phyloP scores from a whole-genome alignment of 176 grass and related monocot species.

The Musa troglodytarum region DNA sequence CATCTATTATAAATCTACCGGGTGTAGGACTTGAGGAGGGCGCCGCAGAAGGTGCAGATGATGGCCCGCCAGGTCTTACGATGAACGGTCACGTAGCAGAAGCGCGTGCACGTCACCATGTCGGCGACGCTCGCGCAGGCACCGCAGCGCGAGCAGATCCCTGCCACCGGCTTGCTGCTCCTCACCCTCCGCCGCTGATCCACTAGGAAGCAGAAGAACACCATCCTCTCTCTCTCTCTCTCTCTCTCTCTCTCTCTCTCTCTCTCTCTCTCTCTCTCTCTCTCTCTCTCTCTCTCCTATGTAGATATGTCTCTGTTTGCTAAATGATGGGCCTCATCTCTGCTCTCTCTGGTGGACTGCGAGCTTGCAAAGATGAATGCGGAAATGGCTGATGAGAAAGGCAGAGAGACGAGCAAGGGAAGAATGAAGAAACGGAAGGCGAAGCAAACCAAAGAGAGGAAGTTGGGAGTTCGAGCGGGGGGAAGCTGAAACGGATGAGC shows the following conservation, averaged over 20 bases:
- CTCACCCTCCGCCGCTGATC: slow-evolving; percentile 78
- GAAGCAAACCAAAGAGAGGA: too few species aligned
- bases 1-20: background rate
- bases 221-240: slow-evolving; percentile 29
- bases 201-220: slow-evolving; percentile 92
- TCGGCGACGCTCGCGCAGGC: slow-evolving; percentile 92
- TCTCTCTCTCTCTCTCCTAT: background rate
- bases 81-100: slow-evolving; percentile 88
- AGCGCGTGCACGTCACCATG: slow-evolving; percentile 83
- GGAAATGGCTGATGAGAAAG: too few species aligned
- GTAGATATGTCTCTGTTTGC: too few species aligned
- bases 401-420: too few species aligned
- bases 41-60: slow-evolving; percentile 97
- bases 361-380: too few species aligned
- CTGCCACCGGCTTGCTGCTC: slow-evolving; percentile 98
- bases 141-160: slow-evolving; percentile 96
- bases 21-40: slow-evolving; percentile 90
- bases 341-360: too few species aligned
- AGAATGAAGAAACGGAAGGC: too few species aligned
- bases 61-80: slow-evolving; percentile 84
- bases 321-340: too few species aligned
- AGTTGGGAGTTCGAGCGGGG: too few species aligned
- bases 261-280: background rate
- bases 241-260: too few species aligned
- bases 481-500: too few species aligned